Evolutionary conservation across 352 stramenopile genomes (phyloP).

Genomic region (Globisporangium viniferum): DNA sequence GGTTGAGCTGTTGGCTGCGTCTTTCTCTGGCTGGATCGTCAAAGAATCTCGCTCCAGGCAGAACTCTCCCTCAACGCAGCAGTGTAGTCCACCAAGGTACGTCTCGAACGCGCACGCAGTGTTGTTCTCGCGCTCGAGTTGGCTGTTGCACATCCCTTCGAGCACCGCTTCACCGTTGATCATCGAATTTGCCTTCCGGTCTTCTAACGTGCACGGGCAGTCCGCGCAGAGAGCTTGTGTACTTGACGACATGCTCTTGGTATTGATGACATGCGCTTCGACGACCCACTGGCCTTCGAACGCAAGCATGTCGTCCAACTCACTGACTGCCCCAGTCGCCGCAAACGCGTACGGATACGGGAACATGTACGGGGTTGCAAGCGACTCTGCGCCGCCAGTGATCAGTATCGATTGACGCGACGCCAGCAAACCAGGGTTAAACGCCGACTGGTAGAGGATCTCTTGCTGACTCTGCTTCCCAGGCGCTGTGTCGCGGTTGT

Average conservation of each 20-base stretch:
- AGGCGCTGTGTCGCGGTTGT: background rate
- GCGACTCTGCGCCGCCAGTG: slow-evolving; percentile 1
- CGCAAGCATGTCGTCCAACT: background rate
- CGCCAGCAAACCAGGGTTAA: background rate
- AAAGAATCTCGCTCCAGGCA: slow-evolving; percentile 12
- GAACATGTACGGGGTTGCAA: background rate
- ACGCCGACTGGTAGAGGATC: background rate
- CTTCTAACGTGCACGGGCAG: slow-evolving; percentile 14
- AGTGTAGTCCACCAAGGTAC: slow-evolving; percentile 12
- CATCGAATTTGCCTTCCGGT: slow-evolving; percentile 9
- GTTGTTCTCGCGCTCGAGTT: slow-evolving; percentile 11
- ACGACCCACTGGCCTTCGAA: slow-evolving; percentile 11
- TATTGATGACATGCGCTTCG: slow-evolving; percentile 13
- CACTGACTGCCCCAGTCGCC: background rate
- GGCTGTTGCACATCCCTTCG: slow-evolving; percentile 1
- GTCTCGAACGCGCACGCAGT: slow-evolving; percentile 13
- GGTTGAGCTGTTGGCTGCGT: background rate
- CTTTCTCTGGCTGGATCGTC: slow-evolving; percentile 1
- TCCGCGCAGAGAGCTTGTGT: slow-evolving; percentile 1
- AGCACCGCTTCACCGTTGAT: slow-evolving; percentile 12
- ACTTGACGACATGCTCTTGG: slow-evolving; percentile 1
- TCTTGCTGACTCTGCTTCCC: background rate
- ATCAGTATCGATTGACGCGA: slow-evolving; percentile 11
- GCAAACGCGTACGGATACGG: slow-evolving; percentile 11
- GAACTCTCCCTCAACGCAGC: slow-evolving; percentile 13